Base-by-base conservation (phyloP, 1,139 yeast species). In the Neolecta irregularis region DNA sequence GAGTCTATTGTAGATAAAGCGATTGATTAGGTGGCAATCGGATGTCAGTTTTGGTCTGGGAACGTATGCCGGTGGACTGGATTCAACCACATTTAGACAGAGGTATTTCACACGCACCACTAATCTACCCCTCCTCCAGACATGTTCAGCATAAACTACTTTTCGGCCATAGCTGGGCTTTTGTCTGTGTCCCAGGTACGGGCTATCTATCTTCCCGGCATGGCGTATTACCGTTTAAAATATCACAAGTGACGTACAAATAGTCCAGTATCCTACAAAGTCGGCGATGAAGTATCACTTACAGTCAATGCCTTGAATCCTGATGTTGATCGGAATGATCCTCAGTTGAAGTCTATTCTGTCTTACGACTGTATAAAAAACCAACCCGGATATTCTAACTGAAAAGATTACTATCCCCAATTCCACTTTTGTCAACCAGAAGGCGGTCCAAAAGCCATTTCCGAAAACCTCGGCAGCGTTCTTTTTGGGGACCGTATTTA, bases 401-500 rank as follows among this genome's bases (percentile, higher is more conserved):
- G 9, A 49, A 48, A 53, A 95, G 85, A 85, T 57, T 88, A 88
- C 57, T 75, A 75, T 55, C 74, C 75, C 26, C 72, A 72, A 44
- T 75, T 91, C 52, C 81, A 77, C 52, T 80, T 85, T 56, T 88
- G 98, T 58, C 53, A 55, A 41, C 98, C 96, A 1, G 54, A 58
- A 35, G 74, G 41, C 24, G 58, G 56, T 0, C 70, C 76, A 12
- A 62, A 65, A 47, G 74, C 76, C 47, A 93, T 81, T 55, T 72
- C 81, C 47, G 96, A 85, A 57, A 76, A 92, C 8, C 64, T 88
- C 36, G 99, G 99, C 5, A 75, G 95, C 1, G 76, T 88, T 44
- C 65, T 88, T 40, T 83, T 91, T 56, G 98, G 99, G 42, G 98
- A 88, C 57, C 68, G 98, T 52, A 83, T 88, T 44, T 83, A 79